These are phyloP conservation scores for Chenopodium quinoa DNA, from an alignment of 148 eudicot genomes.

Conservation along the genomic window DNA sequence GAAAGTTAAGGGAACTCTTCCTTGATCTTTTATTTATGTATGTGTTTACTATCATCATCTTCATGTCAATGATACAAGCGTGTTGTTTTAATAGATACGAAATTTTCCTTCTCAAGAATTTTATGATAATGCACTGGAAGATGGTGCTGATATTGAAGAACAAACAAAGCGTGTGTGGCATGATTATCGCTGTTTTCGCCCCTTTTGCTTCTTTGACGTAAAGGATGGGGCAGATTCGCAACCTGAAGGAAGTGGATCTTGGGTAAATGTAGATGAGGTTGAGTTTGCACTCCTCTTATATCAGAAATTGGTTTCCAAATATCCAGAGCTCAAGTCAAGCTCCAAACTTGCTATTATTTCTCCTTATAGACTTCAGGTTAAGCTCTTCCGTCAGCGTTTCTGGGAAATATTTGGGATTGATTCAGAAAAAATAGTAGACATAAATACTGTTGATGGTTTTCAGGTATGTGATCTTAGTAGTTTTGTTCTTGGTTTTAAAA, in stretches of 20 bases:
- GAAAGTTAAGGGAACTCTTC: neutral
- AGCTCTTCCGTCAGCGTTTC: slow-evolving; percentile 64
- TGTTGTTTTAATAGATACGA: slow-evolving; percentile 53
- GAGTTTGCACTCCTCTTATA: slow-evolving; percentile 82
- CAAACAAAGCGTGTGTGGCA: slow-evolving; percentile 85
- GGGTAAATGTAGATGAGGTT: slow-evolving; percentile 81
- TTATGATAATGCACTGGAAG: slow-evolving; percentile 70
- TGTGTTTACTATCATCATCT: neutral
- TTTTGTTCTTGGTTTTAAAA: neutral
- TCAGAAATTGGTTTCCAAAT: slow-evolving; percentile 59
- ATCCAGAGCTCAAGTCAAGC: slow-evolving; percentile 85
- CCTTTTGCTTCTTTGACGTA: slow-evolving; percentile 93
- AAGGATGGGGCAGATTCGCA: slow-evolving; percentile 76
- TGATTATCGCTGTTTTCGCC: slow-evolving; percentile 82
- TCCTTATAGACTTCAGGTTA: slow-evolving; percentile 83
- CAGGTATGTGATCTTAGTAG: slow-evolving; percentile 48
- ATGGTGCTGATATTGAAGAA: slow-evolving; percentile 65
- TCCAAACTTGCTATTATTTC: slow-evolving; percentile 83
- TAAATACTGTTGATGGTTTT: slow-evolving; percentile 95
- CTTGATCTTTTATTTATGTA: neutral
- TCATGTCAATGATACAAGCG: neutral
- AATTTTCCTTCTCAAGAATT: slow-evolving; percentile 88
- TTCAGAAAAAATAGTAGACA: slow-evolving; percentile 83
- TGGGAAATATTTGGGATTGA: slow-evolving; percentile 65
- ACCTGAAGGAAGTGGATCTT: slow-evolving; percentile 72